Percentiles rank a stretch among this genome's conserved stretches.
phyloP scores from a whole-genome alignment of 139 green algal species.

The Tetratostichococcus sp. region DNA sequence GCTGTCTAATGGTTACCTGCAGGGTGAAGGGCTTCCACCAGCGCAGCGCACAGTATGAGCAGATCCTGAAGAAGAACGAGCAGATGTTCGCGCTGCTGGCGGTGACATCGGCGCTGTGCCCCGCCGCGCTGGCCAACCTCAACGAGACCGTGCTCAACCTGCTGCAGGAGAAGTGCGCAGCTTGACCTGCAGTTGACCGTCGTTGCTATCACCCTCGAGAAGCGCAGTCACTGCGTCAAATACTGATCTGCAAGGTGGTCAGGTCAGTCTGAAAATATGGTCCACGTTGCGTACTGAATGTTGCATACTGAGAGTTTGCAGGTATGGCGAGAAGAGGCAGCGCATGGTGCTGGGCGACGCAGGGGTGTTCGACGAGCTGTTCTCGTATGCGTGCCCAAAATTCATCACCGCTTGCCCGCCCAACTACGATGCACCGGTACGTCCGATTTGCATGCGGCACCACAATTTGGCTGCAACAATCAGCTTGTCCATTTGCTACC shows the following conservation, averaged over 20 bases:
- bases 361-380: slow-evolving; percentile 82
- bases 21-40: slow-evolving; percentile 71
- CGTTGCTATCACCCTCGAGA: too few species aligned
- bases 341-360: slow-evolving; percentile 47
- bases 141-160: slow-evolving; percentile 70
- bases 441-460: neutral
- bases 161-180: slow-evolving; percentile 47
- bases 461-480: too few species aligned
- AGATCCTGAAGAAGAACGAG: slow-evolving; percentile 98
- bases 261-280: too few species aligned
- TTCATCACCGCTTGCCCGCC: slow-evolving; percentile 80
- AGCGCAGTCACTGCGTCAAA: too few species aligned
- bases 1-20: neutral
- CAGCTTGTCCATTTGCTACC: too few species aligned
- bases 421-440: slow-evolving; percentile 50
- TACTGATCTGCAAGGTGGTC: too few species aligned
- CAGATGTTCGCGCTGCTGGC: slow-evolving; percentile 95
- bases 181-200: neutral
- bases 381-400: slow-evolving; percentile 94
- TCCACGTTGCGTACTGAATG: too few species aligned
- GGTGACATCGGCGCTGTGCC: slow-evolving; percentile 75
- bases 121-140: slow-evolving; percentile 46
- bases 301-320: too few species aligned
- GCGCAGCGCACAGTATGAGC: slow-evolving; percentile 59
- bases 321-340: slow-evolving; percentile 78